phyloP scores from a whole-genome alignment of 176 grass and related monocot genomes.

The Calamus simplicifolius region DNA sequence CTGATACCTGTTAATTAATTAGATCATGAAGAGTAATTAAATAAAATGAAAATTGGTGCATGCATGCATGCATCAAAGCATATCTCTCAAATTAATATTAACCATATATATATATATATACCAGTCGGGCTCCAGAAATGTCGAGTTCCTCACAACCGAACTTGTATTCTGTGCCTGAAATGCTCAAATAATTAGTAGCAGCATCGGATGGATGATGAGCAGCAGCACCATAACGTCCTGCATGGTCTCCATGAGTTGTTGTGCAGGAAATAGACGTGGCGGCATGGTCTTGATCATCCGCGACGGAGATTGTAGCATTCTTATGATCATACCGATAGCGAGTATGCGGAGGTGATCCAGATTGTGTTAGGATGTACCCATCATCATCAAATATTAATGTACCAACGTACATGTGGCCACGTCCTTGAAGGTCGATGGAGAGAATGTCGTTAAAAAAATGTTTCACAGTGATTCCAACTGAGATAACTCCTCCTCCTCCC shows the following conservation, averaged over 20 bases:
- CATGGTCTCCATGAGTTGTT: neutral
- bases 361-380: neutral
- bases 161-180: neutral
- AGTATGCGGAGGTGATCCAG: neutral
- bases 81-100: too few relatives aligned
- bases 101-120: too few relatives aligned
- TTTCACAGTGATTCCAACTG: neutral
- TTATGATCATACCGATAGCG: neutral
- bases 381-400: too few relatives aligned
- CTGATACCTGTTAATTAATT: neutral
- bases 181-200: neutral
- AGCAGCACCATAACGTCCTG: too few relatives aligned
- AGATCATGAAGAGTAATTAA: neutral
- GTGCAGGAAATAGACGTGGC: neutral
- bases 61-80: too few relatives aligned
- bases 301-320: neutral
- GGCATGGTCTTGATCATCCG: too few relatives aligned
- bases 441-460: neutral
- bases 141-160: neutral
- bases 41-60: neutral
- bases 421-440: neutral
- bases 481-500: neutral
- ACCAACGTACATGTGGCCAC: too few relatives aligned
- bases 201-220: neutral
- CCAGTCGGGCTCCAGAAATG: neutral